Base-by-base conservation (phyloP, 768 basidiomycete genomes). In the Podaxis sp. region DNA sequence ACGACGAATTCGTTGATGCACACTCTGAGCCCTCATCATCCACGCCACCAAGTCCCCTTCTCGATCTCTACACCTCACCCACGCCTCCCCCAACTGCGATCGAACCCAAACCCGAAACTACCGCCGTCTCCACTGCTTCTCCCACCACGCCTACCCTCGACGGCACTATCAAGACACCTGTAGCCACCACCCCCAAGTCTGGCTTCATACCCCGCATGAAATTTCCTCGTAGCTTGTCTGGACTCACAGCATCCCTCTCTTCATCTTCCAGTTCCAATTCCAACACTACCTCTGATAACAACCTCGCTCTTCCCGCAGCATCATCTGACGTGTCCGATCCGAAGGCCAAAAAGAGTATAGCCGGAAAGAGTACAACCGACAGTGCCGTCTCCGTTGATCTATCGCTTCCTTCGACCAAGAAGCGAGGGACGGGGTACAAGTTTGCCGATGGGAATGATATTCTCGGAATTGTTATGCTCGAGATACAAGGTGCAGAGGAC, bases 381-480 rank as follows among this genome's bases (percentile, higher is more conserved):
- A 48, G 46, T n/a, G n/a, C 33, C 12, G 6, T 13, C 2, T 15
- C 24, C 3, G 37, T 50, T 10, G 50, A 51, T 28, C 5, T 41
- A 17, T 53, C 59, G 10, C 12, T 53, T 36, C 22, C 51, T 50
- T 62, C 63, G 53, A 71, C 65, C 58, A 69, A 70, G 62, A 72
- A 71, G 63, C 67, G 70, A 55, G 73, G 70, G 40, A 72, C 68
- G 24, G 71, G 64, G 46, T 78, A 72, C 72, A 88, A 88, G 71
- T 84, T 93, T 64, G 83, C 82, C 17, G 80, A 87, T 0, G 81
- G 77, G 4, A 88, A 93, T 68, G 96, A 98, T 70, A 89, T 97
- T 41, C 76, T 96, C 2, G 96, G 96, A 0, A 95, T 99, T 62
- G 96, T 98, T 40, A 91, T 97, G 87, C 76, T 99, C 22, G 96